These are phyloP conservation scores for Gryganskiella cystojenkinii DNA, from an alignment of 192 early-diverging fungal species.

Conservation along the genomic window DNA sequence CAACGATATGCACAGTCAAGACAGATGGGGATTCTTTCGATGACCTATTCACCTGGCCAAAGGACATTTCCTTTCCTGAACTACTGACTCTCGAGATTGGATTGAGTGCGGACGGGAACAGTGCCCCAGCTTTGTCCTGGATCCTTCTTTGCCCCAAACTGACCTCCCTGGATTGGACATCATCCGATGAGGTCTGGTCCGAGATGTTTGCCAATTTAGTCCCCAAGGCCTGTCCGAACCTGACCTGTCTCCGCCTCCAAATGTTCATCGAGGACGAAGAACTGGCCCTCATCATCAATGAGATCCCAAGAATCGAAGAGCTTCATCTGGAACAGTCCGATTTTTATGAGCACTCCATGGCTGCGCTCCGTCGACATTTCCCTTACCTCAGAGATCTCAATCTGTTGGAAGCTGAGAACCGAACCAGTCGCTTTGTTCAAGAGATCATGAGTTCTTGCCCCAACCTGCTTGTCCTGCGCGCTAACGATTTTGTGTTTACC, in stretches of 20 bases:
- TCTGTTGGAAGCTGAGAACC: slow-evolving; percentile 1
- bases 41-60: too few species aligned
- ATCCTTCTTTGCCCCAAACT: slow-evolving; percentile 33
- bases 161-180: slow-evolving; percentile 20
- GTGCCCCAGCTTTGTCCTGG: slow-evolving; percentile 10
- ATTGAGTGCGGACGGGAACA: not conserved
- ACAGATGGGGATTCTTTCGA: too few species aligned
- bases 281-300: slow-evolving; percentile 16
- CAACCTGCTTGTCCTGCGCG: slow-evolving; percentile 28
- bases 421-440: slow-evolving; percentile 12
- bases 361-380: slow-evolving; percentile 21
- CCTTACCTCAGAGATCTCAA: slow-evolving; percentile 32
- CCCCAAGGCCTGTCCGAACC: slow-evolving; percentile 11
- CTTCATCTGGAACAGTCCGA: slow-evolving; percentile 8
- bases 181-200: not conserved
- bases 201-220: slow-evolving; percentile 5
- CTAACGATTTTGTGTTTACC: not conserved
- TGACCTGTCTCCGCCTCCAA: slow-evolving; percentile 13
- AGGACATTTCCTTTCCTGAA: slow-evolving; percentile 24
- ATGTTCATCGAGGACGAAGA: slow-evolving; percentile 5
- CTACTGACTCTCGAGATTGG: slow-evolving; percentile 21
- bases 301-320: slow-evolving; percentile 26
- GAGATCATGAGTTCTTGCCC: slow-evolving; percentile 35
- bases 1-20: too few species aligned
- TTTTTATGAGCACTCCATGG: slow-evolving; percentile 2